A percentile compares a stretch with the other conserved stretches of the same genome.
These are phyloP conservation scores for Quercus ilex DNA, from an alignment of 306 rosid genomes.

Conservation along the genomic window DNA sequence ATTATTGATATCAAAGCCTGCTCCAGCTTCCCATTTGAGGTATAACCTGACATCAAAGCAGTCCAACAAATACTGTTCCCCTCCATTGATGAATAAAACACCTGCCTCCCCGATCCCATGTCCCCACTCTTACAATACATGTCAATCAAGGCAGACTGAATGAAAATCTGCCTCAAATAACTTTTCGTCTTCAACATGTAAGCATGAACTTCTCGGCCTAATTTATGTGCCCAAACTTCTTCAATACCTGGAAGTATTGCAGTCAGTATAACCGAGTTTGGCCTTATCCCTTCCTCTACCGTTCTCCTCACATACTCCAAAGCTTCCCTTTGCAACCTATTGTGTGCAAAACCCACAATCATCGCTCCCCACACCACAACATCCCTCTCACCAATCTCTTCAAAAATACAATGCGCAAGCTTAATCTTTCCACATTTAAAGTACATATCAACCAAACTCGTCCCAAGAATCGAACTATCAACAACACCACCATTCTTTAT, in stretches of 20 bases:
- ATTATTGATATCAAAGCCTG: slow-evolving; percentile 66
- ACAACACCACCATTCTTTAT: slow-evolving; percentile 50
- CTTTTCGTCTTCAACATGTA: slow-evolving; percentile 59
- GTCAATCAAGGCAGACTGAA: slow-evolving; percentile 75
- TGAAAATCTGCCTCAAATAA: slow-evolving; percentile 43
- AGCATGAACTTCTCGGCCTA: slow-evolving; percentile 73
- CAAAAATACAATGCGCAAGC: slow-evolving; percentile 47
- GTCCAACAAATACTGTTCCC: slow-evolving; percentile 84
- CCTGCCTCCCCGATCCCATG: slow-evolving; percentile 52
- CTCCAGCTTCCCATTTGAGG: slow-evolving; percentile 60
- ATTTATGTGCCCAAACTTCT: slow-evolving; percentile 39
- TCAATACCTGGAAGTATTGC: slow-evolving; percentile 54
- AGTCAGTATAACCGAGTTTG: slow-evolving; percentile 47
- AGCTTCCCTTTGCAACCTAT: slow-evolving; percentile 46
- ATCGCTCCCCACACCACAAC: slow-evolving; percentile 66
- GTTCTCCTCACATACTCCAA: slow-evolving; percentile 50
- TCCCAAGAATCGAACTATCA: slow-evolving; percentile 41
- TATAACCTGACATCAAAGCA: slow-evolving; percentile 74
- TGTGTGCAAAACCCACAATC: slow-evolving; percentile 50
- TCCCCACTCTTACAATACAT: slow-evolving; percentile 86
- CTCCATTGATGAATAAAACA: slow-evolving; percentile 57
- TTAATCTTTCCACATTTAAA: slow-evolving; percentile 44
- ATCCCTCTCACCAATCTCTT: slow-evolving; percentile 54
- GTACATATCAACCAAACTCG: slow-evolving; percentile 41
- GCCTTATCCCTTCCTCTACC: slow-evolving; percentile 45